Evolutionary conservation across 257 asterid species (phyloP).

Genomic region (Lycium ferocissimum): DNA sequence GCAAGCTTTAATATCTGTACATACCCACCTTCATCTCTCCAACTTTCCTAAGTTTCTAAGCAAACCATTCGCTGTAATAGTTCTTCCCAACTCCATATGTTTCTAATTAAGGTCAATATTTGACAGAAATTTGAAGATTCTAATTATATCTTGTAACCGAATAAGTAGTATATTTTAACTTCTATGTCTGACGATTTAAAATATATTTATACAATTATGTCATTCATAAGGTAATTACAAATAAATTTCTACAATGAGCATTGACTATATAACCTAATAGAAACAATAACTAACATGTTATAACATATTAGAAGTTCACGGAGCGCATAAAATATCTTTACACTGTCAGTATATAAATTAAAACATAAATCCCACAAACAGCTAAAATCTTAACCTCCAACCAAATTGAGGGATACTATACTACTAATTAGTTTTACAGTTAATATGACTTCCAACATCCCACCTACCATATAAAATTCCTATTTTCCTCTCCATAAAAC

Average conservation of each 20-base stretch:
- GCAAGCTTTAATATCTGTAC: constrained; percentile 36
- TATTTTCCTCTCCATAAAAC: constrained; percentile 49
- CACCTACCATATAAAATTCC: constrained; percentile 42
- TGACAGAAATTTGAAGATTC: not conserved
- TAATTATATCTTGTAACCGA: not conserved
- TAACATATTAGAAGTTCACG: not conserved
- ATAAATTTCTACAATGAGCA: not conserved
- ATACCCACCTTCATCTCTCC: not conserved
- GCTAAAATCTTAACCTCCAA: constrained; percentile 9
- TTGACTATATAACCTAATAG: not conserved
- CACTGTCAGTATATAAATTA: not conserved
- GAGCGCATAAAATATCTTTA: not conserved
- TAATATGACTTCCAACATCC: constrained; percentile 43
- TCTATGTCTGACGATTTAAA: not conserved
- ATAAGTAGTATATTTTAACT: not conserved
- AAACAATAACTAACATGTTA: not conserved
- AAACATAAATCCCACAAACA: not conserved
- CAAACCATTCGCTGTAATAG: constrained; percentile 37
- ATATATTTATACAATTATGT: not conserved
- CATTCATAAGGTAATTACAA: not conserved
- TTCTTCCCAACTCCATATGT: not conserved
- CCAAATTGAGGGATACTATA: constrained; percentile 28
- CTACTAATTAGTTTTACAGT: constrained; percentile 34
- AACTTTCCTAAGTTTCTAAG: constrained; percentile 37
- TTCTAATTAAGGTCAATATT: not conserved